Evolutionary conservation across 2,329 filamentous ascomycete genomes (phyloP).

Genomic region (Neonectria magnoliae): DNA sequence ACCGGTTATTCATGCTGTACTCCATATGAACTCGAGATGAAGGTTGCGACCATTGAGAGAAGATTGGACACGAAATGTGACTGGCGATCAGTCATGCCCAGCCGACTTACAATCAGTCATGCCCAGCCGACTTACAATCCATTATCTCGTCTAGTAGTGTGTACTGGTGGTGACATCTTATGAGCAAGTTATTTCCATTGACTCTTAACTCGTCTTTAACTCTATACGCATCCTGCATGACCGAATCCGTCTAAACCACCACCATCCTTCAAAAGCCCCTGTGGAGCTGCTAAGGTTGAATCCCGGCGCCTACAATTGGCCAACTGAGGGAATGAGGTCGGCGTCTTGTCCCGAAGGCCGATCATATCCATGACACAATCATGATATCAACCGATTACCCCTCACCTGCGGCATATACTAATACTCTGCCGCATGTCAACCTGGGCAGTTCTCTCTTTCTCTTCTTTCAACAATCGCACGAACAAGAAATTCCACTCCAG

Average conservation of each 20-base stretch:
- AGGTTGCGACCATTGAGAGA: too few species aligned
- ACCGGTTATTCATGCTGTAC: too few species aligned
- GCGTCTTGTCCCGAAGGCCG: constrained; percentile 9
- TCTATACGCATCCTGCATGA: background rate
- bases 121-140: too few species aligned
- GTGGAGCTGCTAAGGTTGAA: background rate
- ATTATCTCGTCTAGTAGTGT: background rate
- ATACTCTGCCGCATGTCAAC: background rate
- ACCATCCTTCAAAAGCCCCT: background rate
- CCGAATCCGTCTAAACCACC: background rate
- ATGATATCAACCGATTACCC: constrained; percentile 32
- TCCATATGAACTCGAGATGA: too few species aligned
- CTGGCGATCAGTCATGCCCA: too few species aligned
- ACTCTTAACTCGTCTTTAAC: background rate
- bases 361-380: constrained; percentile 16
- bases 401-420: constrained; percentile 41
- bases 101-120: too few species aligned
- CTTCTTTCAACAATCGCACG: constrained; percentile 11
- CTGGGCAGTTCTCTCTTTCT: background rate
- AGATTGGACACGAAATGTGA: too few species aligned
- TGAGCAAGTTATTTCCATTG: background rate
- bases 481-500: background rate
- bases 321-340: background rate
- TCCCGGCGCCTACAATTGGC: background rate
- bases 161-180: background rate